These are phyloP conservation scores for Lasiodiplodia citricola DNA, from an alignment of 2,329 filamentous ascomycete species.

Conservation along the genomic window DNA sequence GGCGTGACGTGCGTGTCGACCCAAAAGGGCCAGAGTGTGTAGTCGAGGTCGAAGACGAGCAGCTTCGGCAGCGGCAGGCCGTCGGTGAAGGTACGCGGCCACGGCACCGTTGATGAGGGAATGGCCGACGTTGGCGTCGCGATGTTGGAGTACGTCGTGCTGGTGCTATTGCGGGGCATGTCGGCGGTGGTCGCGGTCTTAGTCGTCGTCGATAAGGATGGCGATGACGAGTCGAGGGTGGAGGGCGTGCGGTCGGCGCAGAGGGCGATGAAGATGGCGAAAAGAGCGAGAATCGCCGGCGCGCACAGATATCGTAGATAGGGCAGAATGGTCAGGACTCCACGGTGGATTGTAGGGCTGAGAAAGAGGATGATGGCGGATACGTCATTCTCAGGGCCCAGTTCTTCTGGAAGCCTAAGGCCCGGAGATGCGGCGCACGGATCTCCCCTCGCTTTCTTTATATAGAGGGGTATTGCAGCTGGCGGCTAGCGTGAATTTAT, in stretches of 20 bases:
- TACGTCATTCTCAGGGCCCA: slow-evolving; percentile 22
- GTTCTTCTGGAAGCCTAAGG: neutral
- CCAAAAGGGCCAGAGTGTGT: slow-evolving; percentile 99
- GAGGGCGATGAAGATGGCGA: slow-evolving; percentile 11
- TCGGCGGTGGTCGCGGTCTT: slow-evolving; percentile 2
- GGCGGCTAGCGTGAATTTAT: too few relatives aligned
- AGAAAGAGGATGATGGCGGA: neutral
- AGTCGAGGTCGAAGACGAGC: slow-evolving; percentile 94
- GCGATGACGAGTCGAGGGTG: neutral
- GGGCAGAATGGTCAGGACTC: neutral
- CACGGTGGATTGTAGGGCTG: slow-evolving; percentile 21
- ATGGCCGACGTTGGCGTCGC: slow-evolving; percentile 40
- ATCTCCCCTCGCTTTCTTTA: neutral
- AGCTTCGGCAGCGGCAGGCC: slow-evolving; percentile 77
- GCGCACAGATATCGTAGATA: neutral
- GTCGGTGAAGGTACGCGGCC: slow-evolving; percentile 65
- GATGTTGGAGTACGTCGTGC: slow-evolving; percentile 30
- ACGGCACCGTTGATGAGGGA: slow-evolving; percentile 42
- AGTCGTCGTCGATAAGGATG: neutral
- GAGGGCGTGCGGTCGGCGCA: neutral
- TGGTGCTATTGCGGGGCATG: slow-evolving; percentile 40
- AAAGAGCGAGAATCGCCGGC: neutral
- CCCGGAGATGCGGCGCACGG: neutral
- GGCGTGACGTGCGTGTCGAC: slow-evolving; percentile 87
- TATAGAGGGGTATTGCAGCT: neutral